These are phyloP conservation scores for Drechmeria coniospora DNA, from an alignment of 2,329 filamentous ascomycete species.

Conservation along the genomic window DNA sequence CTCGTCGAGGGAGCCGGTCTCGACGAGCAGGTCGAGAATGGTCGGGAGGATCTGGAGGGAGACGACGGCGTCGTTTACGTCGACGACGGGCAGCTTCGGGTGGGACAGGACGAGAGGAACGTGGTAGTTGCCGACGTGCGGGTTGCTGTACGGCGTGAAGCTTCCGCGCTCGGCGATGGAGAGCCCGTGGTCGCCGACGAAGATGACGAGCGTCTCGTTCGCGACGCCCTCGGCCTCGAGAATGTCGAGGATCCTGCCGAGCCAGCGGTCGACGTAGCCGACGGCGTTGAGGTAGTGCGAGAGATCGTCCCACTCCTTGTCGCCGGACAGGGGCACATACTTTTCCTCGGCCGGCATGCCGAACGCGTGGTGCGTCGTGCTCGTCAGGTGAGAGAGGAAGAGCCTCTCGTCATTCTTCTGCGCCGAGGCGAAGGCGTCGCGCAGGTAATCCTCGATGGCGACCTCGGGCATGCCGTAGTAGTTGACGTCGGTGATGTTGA, in stretches of 20 bases:
- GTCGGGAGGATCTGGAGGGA: conserved; percentile 18
- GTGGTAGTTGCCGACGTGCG: conserved; percentile 17
- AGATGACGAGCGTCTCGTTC: conserved; percentile 15
- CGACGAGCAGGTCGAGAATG: conserved; percentile 5
- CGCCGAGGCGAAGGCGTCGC: conserved; percentile 14
- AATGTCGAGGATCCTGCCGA: conserved; percentile 13
- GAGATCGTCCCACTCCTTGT: conserved; percentile 10
- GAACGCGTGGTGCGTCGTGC: conserved; percentile 18
- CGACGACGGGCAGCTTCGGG: conserved; percentile 15
- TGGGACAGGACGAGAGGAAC: conserved; percentile 17
- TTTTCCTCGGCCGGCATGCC: conserved; percentile 12
- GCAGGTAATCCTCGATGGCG: conserved; percentile 16
- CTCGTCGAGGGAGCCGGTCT: conserved; percentile 12
- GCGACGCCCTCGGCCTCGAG: conserved; percentile 15
- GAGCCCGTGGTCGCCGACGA: conserved; percentile 17
- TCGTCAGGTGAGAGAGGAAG: conserved; percentile 18
- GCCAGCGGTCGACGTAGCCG: conserved; percentile 3
- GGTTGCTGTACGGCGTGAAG: conserved; percentile 17
- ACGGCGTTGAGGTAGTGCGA: conserved; percentile 17
- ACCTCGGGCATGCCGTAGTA: conserved; percentile 18
- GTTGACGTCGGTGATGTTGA: conserved; percentile 15
- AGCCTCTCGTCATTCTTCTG: conserved; percentile 14
- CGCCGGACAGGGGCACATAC: conserved; percentile 10
- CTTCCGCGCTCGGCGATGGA: conserved; percentile 15
- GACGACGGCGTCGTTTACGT: conserved; percentile 15